phyloP scores from a whole-genome alignment of 441 rosid genomes.

The Populus hybrid region DNA sequence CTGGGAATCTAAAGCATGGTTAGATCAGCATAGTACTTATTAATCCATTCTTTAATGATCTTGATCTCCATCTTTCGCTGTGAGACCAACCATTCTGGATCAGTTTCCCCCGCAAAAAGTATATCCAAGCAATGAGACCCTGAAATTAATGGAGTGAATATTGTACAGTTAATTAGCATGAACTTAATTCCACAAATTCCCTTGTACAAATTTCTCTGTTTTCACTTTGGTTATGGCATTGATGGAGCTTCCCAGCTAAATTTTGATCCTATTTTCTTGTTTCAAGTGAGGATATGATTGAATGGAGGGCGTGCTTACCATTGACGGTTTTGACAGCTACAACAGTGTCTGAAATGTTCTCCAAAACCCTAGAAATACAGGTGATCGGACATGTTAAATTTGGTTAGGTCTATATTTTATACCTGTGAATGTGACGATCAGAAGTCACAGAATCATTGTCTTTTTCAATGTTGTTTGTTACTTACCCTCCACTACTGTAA shows the following conservation, averaged over 20 bases:
- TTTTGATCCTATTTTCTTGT: neutral
- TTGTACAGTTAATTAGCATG: neutral
- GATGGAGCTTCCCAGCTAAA: neutral
- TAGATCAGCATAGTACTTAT: constrained; percentile 45
- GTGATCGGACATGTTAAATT: neutral
- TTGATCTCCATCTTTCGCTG: constrained; percentile 48
- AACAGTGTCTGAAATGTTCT: constrained; percentile 53
- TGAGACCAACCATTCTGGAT: constrained; percentile 60
- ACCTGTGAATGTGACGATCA: no score
- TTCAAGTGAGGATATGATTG: neutral
- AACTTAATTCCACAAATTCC: neutral
- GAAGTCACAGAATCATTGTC: neutral
- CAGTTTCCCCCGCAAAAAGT: constrained; percentile 22
- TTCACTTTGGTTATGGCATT: neutral
- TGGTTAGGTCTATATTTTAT: no score
- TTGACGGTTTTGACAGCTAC: constrained; percentile 44
- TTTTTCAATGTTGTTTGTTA: neutral
- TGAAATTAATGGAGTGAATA: neutral
- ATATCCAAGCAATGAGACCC: constrained; percentile 76
- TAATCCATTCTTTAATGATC: constrained; percentile 54
- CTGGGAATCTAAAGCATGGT: neutral
- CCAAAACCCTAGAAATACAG: constrained; percentile 43
- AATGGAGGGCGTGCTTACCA: constrained; percentile 25
- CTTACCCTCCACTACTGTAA: neutral
- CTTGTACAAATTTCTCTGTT: neutral